These are phyloP conservation scores for Zangia roseola DNA, from an alignment of 768 basidiomycete genomes.

Conservation along the genomic window DNA sequence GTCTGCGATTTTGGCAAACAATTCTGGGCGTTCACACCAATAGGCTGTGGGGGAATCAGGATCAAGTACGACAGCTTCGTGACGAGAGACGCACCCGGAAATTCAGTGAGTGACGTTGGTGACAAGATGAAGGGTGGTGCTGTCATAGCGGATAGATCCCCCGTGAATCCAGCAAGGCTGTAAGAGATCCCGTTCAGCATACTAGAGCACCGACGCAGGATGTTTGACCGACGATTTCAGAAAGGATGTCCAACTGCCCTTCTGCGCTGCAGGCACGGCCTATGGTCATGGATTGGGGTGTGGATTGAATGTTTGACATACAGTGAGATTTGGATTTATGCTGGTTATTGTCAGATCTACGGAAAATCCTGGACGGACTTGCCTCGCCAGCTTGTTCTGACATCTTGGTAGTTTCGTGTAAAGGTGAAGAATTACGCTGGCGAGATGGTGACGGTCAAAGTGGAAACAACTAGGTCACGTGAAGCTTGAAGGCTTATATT, in stretches of 20 bases:
- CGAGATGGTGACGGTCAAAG: slow-evolving; percentile 12
- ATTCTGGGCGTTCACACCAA: slow-evolving; percentile 93
- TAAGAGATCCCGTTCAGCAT: slow-evolving; percentile 2
- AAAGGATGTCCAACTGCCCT: slow-evolving; percentile 86
- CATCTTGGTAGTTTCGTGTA: slow-evolving; percentile 22
- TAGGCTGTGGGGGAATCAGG: slow-evolving; percentile 56
- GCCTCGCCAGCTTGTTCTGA: slow-evolving; percentile 45
- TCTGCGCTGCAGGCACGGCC: slow-evolving; percentile 82
- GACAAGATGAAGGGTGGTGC: slow-evolving; percentile 92
- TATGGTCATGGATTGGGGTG: slow-evolving; percentile 26
- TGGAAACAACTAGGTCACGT: slow-evolving; percentile 20
- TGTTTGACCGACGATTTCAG: slow-evolving; percentile 72
- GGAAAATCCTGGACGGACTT: slow-evolving; percentile 24
- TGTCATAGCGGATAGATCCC: slow-evolving; percentile 82
- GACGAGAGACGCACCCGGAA: slow-evolving; percentile 67
- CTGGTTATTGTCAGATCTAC: slow-evolving; percentile 23
- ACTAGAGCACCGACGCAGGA: background rate
- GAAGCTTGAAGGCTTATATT: too few relatives aligned
- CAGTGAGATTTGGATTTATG: slow-evolving; percentile 33
- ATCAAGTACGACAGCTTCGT: too few relatives aligned
- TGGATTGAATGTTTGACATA: slow-evolving; percentile 31
- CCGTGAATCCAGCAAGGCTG: slow-evolving; percentile 84
- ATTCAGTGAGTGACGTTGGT: slow-evolving; percentile 88
- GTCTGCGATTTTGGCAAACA: slow-evolving; percentile 85
- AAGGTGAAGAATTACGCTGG: slow-evolving; percentile 7